A percentile compares a stretch with the other conserved stretches of the same genome.
These are phyloP conservation scores for Trichoderma parareesei DNA, from an alignment of 495 filamentous ascomycete species.

Conservation along the genomic window DNA sequence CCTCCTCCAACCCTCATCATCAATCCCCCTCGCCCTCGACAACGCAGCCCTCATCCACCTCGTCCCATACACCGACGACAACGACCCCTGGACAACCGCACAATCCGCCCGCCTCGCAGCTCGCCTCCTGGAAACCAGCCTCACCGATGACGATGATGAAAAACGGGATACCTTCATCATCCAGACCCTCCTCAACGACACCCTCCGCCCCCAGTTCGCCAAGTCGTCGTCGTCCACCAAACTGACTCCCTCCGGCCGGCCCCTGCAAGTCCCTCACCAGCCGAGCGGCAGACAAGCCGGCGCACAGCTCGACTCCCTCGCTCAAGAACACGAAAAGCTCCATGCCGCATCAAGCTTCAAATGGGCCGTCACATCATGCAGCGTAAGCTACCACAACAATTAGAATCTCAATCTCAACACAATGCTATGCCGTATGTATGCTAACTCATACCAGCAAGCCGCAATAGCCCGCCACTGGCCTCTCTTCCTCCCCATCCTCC, in stretches of 20 bases:
- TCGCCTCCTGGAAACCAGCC: slow-evolving; percentile 7
- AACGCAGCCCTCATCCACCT: background rate
- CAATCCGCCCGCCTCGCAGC: background rate
- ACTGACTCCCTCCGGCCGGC: slow-evolving; percentile 56
- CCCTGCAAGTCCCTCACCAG: slow-evolving; percentile 41
- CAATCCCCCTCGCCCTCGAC: background rate
- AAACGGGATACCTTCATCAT: slow-evolving; percentile 31
- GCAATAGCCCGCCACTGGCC: slow-evolving; percentile 49
- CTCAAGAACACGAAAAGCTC: slow-evolving; percentile 56
- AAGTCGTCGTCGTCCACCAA: slow-evolving; percentile 52
- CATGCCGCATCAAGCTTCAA: slow-evolving; percentile 53
- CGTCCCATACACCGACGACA: background rate
- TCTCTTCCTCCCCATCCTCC: slow-evolving; percentile 73
- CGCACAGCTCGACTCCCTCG: slow-evolving; percentile 35
- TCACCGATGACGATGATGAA: background rate
- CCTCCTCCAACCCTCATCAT: background rate
- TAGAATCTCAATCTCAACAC: too few relatives aligned
- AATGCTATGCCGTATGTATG: background rate
- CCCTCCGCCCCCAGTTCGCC: slow-evolving; percentile 65
- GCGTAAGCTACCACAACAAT: slow-evolving; percentile 26
- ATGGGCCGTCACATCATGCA: slow-evolving; percentile 52
- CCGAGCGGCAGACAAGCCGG: slow-evolving; percentile 24
- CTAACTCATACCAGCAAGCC: slow-evolving; percentile 12
- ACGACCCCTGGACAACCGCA: slow-evolving; percentile 5
- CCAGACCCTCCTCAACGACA: slow-evolving; percentile 43